phyloP scores from a whole-genome alignment of 768 basidiomycete species.

The Russula sp. region DNA sequence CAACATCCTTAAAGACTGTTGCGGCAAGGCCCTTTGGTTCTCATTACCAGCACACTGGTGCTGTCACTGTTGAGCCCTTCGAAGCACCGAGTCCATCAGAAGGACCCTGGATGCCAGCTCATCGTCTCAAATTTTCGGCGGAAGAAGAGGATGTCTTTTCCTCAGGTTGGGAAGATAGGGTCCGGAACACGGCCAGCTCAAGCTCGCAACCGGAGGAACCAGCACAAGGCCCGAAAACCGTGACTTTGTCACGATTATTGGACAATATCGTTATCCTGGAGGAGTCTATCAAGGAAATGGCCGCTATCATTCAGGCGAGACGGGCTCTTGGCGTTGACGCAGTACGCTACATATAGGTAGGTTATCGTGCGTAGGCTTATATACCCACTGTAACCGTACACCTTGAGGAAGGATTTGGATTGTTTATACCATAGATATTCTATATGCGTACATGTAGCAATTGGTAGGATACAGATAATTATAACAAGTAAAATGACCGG shows the following conservation, averaged over 20 bases:
- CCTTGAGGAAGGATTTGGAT: not conserved
- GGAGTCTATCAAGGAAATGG: slow-evolving; percentile 90
- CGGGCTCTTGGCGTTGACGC: slow-evolving; percentile 80
- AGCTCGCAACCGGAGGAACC: slow-evolving; percentile 27
- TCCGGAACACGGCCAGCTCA: slow-evolving; percentile 11
- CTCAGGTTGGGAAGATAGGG: slow-evolving; percentile 39
- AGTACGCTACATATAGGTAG: slow-evolving; percentile 57
- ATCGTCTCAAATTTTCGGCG: slow-evolving; percentile 42
- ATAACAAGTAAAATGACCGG: not conserved
- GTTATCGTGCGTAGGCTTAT: not conserved
- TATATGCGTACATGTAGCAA: slow-evolving; percentile 1
- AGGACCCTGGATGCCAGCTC: slow-evolving; percentile 58
- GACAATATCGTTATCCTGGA: slow-evolving; percentile 95
- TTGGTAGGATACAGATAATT: not conserved
- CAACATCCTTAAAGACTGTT: slow-evolving; percentile 40
- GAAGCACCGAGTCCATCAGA: slow-evolving; percentile 50
- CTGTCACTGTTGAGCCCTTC: slow-evolving; percentile 65
- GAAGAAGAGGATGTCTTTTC: slow-evolving; percentile 71
- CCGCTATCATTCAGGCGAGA: slow-evolving; percentile 77
- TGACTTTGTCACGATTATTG: slow-evolving; percentile 77
- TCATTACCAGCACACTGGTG: slow-evolving; percentile 75
- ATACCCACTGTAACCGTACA: not conserved
- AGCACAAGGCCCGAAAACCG: slow-evolving; percentile 31
- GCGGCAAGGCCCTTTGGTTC: slow-evolving; percentile 73
- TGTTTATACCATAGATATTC: slow-evolving; percentile 1